Conservation (phyloP, 768 basidiomycete species). For the Hemileccinum rubropunctum region DNA sequence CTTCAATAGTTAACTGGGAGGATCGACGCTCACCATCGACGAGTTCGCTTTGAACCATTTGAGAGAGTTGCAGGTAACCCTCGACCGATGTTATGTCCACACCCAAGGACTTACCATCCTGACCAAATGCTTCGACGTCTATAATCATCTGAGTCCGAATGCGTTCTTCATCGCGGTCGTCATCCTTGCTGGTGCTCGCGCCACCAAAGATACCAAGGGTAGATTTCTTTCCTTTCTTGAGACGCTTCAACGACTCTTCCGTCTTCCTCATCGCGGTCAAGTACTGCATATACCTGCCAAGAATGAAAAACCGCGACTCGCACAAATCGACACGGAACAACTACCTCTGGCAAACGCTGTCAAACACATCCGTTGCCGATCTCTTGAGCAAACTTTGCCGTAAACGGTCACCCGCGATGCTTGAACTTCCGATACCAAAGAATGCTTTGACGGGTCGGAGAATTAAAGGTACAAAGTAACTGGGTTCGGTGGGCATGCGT, state of each 20-base stretch:
- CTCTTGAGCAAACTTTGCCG: slow-evolving; percentile 49
- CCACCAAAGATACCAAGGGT: slow-evolving; percentile 79
- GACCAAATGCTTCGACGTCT: slow-evolving; percentile 82
- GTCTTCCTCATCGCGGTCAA: slow-evolving; percentile 87
- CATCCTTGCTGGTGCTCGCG: slow-evolving; percentile 45
- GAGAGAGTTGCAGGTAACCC: slow-evolving; percentile 53
- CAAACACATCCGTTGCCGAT: slow-evolving; percentile 64
- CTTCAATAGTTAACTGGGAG: not conserved
- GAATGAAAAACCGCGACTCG: not conserved
- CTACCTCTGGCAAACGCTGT: slow-evolving; percentile 65
- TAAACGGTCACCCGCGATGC: slow-evolving; percentile 60
- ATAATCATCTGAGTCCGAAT: slow-evolving; percentile 79
- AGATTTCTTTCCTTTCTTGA: slow-evolving; percentile 83
- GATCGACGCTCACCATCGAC: slow-evolving; percentile 29
- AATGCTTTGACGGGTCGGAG: slow-evolving; percentile 76
- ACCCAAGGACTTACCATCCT: slow-evolving; percentile 69
- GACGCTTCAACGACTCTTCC: slow-evolving; percentile 80
- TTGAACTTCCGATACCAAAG: slow-evolving; percentile 58
- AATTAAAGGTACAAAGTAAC: slow-evolving; percentile 81
- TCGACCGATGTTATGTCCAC: slow-evolving; percentile 55
- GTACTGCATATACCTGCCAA: slow-evolving; percentile 70
- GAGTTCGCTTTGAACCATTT: slow-evolving; percentile 52
- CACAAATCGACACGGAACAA: slow-evolving; percentile 1
- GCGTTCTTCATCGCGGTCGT: slow-evolving; percentile 83
- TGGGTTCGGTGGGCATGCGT: slow-evolving; percentile 70